phyloP scores from a whole-genome alignment of 2,329 filamentous ascomycete genomes.

The Botrytis sinoallii region DNA sequence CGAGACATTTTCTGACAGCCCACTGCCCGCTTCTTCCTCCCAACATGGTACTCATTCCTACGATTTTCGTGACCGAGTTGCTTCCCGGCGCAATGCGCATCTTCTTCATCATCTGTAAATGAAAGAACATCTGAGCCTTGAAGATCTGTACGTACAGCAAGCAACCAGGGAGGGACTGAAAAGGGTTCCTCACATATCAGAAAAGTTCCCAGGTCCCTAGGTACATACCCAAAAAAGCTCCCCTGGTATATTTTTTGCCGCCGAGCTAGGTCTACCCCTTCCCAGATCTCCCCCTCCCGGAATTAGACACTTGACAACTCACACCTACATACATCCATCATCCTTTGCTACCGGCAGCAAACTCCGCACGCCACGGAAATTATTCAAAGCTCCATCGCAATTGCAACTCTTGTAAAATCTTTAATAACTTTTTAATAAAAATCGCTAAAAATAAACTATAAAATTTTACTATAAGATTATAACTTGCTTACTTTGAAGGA shows the following conservation, averaged over 20 bases:
- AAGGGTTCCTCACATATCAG: background rate
- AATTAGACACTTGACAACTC: slow-evolving; percentile 10
- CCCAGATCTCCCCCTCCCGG: background rate
- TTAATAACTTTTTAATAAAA: too few relatives aligned
- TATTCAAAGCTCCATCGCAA: background rate
- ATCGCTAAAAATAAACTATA: too few relatives aligned
- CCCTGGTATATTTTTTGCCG: background rate
- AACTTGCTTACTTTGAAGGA: too few relatives aligned
- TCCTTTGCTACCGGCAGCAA: background rate
- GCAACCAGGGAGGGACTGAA: background rate
- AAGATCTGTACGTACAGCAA: background rate
- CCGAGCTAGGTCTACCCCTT: slow-evolving; percentile 8
- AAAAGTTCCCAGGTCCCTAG: background rate
- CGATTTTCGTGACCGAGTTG: background rate
- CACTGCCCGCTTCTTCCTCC: slow-evolving; percentile 1
- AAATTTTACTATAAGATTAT: too few relatives aligned
- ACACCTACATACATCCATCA: slow-evolving; percentile 8
- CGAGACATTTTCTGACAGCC: slow-evolving; percentile 5
- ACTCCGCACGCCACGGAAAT: background rate
- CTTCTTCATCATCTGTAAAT: background rate
- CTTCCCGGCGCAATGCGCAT: background rate
- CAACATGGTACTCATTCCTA: slow-evolving; percentile 10
- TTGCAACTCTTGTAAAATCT: too few relatives aligned
- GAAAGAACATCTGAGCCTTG: background rate
- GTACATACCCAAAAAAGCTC: background rate